These are phyloP conservation scores for Heterococcus sp. DNA, from an alignment of 108 stramenopile species.

Conservation along the genomic window DNA sequence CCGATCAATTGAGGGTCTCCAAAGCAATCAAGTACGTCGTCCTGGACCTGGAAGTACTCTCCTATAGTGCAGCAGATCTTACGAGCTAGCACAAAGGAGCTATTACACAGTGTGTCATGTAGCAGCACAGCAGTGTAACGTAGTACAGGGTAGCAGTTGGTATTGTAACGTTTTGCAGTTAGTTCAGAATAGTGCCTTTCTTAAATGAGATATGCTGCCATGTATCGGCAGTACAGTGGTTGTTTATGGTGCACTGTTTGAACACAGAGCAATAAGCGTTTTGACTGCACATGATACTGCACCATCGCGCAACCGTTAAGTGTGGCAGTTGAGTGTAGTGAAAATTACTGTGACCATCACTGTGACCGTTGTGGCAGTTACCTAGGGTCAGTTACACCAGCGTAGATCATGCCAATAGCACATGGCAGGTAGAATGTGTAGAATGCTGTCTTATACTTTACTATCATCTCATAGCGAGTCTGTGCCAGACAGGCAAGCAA, in stretches of 20 bases:
- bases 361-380: neutral
- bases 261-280: too few relatives aligned
- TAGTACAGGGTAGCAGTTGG: too few relatives aligned
- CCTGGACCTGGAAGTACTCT: conserved; percentile 95
- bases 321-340: conserved; percentile 55
- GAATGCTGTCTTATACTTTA: conserved; percentile 98
- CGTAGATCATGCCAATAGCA: conserved; percentile 72
- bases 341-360: too few relatives aligned
- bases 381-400: conserved; percentile 47
- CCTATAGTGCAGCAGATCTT: conserved; percentile 80
- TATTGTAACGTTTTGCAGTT: too few relatives aligned
- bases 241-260: too few relatives aligned
- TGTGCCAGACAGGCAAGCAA: too few relatives aligned
- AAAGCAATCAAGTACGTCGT: conserved; percentile 97
- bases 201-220: too few relatives aligned
- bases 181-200: too few relatives aligned
- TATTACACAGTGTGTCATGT: too few relatives aligned
- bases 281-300: too few relatives aligned
- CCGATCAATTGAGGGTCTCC: conserved; percentile 87
- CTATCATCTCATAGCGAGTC: conserved; percentile 63
- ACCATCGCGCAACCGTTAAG: conserved; percentile 49
- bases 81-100: conserved; percentile 49
- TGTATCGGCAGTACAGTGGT: too few relatives aligned
- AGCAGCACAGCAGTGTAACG: too few relatives aligned
- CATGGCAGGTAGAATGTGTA: conserved; percentile 94